phyloP scores from a whole-genome alignment of 306 rosid genomes.

The Vigna mungo region DNA sequence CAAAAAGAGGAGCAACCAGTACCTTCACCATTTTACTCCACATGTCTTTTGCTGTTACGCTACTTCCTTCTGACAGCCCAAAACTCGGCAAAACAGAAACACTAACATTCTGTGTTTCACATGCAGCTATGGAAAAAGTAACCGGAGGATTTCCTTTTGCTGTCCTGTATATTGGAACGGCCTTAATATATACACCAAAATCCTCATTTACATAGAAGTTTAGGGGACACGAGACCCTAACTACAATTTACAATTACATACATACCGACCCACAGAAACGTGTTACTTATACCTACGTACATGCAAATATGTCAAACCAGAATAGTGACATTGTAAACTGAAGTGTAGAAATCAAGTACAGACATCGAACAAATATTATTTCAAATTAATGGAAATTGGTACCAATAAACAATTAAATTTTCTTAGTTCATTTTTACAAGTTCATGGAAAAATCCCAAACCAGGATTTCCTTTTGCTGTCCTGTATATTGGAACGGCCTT shows the following conservation, averaged over 20 bases:
- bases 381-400: not conserved
- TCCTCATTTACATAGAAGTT: slow-evolving; percentile 40
- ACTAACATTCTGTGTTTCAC: slow-evolving; percentile 95
- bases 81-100: slow-evolving; percentile 91
- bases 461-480: slow-evolving; percentile 76
- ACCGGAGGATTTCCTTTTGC: slow-evolving; percentile 94
- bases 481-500: slow-evolving; percentile 61
- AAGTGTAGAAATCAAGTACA: not conserved
- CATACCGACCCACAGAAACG: not conserved
- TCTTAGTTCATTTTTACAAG: too few species aligned
- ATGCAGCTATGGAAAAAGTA: slow-evolving; percentile 90
- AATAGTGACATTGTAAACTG: slow-evolving; percentile 13
- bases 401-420: too few species aligned
- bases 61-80: slow-evolving; percentile 86
- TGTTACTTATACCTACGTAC: not conserved
- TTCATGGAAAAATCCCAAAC: too few species aligned
- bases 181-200: slow-evolving; percentile 40
- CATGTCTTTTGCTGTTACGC: slow-evolving; percentile 76
- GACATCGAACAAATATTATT: not conserved
- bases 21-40: slow-evolving; percentile 92
- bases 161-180: slow-evolving; percentile 71
- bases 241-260: not conserved
- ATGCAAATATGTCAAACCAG: slow-evolving; percentile 24
- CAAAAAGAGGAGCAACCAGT: slow-evolving; percentile 39
- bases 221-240: slow-evolving; percentile 20